Conservation (phyloP, 2,329 filamentous ascomycete genomes). For the Pyrenophora tritici-repentis region DNA sequence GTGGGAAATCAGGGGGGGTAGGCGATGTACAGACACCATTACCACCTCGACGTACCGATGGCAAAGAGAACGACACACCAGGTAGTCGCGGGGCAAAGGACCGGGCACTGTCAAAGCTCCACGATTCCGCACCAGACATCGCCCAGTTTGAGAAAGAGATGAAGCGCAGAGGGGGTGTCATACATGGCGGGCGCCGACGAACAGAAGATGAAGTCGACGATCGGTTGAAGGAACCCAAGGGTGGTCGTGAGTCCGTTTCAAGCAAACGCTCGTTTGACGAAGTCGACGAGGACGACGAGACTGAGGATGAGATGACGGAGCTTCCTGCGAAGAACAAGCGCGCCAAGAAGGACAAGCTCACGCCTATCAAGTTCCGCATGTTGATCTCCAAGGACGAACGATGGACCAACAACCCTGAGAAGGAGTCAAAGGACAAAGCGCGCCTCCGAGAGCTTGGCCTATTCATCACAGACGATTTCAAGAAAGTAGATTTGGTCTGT, state of each 20-base stretch:
- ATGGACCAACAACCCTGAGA: slow-evolving; percentile 75
- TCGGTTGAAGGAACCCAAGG: slow-evolving; percentile 35
- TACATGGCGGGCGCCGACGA: slow-evolving; percentile 57
- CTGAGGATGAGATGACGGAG: slow-evolving; percentile 54
- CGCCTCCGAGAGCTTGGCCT: slow-evolving; percentile 82
- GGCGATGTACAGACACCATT: slow-evolving; percentile 58
- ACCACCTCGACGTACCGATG: slow-evolving; percentile 47
- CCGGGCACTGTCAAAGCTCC: slow-evolving; percentile 76
- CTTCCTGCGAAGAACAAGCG: slow-evolving; percentile 67
- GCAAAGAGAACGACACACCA: slow-evolving; percentile 85
- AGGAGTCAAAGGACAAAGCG: slow-evolving; percentile 82
- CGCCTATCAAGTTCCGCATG: slow-evolving; percentile 73
- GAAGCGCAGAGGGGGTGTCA: slow-evolving; percentile 74
- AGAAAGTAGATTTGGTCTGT: slow-evolving; percentile 81
- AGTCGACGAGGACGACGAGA: slow-evolving; percentile 47
- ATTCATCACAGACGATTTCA: slow-evolving; percentile 74
- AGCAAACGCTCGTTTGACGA: slow-evolving; percentile 54
- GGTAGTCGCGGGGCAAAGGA: slow-evolving; percentile 87
- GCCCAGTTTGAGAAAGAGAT: slow-evolving; percentile 90
- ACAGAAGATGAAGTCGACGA: slow-evolving; percentile 47
- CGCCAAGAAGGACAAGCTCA: slow-evolving; percentile 53
- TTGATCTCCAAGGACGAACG: slow-evolving; percentile 82
- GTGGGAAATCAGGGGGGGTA: slow-evolving; percentile 27
- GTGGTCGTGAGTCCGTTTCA: slow-evolving; percentile 45
- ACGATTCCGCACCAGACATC: slow-evolving; percentile 81